Conservation (phyloP, 805 yeast genomes). For the Candida wancherniae region DNA sequence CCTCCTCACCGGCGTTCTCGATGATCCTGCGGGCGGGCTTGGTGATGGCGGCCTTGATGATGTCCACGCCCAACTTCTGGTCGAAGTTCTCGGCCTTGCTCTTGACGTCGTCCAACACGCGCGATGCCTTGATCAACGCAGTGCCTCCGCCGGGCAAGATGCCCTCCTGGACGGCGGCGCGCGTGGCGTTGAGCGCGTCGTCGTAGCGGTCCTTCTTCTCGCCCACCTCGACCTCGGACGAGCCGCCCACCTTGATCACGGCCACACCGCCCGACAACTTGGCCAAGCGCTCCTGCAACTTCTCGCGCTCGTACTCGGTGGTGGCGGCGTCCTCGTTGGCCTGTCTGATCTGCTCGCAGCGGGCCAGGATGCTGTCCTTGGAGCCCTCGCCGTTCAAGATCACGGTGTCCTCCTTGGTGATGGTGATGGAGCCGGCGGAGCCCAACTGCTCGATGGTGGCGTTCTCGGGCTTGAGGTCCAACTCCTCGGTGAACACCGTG, state of each 20-base stretch:
- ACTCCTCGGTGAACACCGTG: constrained; percentile 86
- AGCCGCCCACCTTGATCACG: constrained; percentile 94
- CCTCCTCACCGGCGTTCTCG: constrained; percentile 97
- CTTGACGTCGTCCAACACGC: constrained; percentile 62
- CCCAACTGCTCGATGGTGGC: constrained; percentile 90
- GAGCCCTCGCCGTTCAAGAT: constrained; percentile 88
- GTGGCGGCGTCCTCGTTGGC: constrained; percentile 70
- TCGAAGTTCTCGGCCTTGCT: constrained; percentile 77
- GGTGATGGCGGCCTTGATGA: constrained; percentile 86
- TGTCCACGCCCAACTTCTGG: constrained; percentile 92
- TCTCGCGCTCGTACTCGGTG: constrained; percentile 91
- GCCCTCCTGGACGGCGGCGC: constrained; percentile 99
- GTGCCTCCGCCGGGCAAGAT: constrained; percentile 99
- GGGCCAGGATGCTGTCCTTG: constrained; percentile 70
- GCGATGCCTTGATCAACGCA: constrained; percentile 89
- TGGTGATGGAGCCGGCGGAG: constrained; percentile 82
- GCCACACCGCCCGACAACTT: constrained; percentile 98
- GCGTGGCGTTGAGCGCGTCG: constrained; percentile 96
- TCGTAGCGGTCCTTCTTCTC: constrained; percentile 99
- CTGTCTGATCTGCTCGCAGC: constrained; percentile 92
- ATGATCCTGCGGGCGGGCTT: constrained; percentile 95
- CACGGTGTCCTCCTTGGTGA: constrained; percentile 95
- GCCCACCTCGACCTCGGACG: constrained; percentile 96
- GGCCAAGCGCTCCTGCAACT: constrained; percentile 95
- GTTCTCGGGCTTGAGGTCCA: constrained; percentile 91